A percentile compares a stretch with the other conserved stretches of the same genome.
phyloP scores from a whole-genome alignment of 345 rosid genomes.

The Microcos paniculata region DNA sequence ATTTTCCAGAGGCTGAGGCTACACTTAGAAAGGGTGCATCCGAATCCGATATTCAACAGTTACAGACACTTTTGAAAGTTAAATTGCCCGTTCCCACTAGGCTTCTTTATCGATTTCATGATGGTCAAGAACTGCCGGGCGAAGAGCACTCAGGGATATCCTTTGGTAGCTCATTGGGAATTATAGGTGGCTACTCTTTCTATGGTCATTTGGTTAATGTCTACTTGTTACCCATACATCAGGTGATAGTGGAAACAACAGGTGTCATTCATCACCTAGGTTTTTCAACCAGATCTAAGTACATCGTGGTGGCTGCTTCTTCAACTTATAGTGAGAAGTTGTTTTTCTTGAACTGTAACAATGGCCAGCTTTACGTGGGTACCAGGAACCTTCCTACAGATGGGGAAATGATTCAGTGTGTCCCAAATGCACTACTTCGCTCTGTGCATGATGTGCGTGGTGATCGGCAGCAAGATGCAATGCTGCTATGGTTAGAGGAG shows the following conservation, averaged over 20 bases:
- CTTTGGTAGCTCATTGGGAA: conserved; percentile 36
- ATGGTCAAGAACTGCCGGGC: conserved; percentile 58
- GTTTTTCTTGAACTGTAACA: conserved; percentile 74
- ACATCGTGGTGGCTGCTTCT: conserved; percentile 63
- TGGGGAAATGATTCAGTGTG: conserved; percentile 79
- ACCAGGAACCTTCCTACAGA: conserved; percentile 38
- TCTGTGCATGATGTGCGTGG: conserved; percentile 44
- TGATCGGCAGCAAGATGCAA: conserved; percentile 67
- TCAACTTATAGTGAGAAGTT: conserved; percentile 32
- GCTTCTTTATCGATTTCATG: conserved; percentile 74
- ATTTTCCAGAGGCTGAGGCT: conserved; percentile 70
- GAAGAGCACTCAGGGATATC: background rate
- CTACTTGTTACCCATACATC: conserved; percentile 51
- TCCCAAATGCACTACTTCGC: conserved; percentile 54
- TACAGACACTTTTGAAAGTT: conserved; percentile 51
- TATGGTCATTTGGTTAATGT: conserved; percentile 64
- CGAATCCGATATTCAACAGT: conserved; percentile 54
- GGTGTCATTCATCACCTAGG: conserved; percentile 24
- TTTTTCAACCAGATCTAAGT: conserved; percentile 28
- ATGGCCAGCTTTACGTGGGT: conserved; percentile 72
- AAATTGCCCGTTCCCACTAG: conserved; percentile 78
- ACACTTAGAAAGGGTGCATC: conserved; percentile 77
- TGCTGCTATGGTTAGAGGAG: conserved; percentile 94
- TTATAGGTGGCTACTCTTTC: conserved; percentile 78
- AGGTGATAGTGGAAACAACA: conserved; percentile 47